Conservation (phyloP, 805 yeast species). For the Torulaspora gathmanii region DNA sequence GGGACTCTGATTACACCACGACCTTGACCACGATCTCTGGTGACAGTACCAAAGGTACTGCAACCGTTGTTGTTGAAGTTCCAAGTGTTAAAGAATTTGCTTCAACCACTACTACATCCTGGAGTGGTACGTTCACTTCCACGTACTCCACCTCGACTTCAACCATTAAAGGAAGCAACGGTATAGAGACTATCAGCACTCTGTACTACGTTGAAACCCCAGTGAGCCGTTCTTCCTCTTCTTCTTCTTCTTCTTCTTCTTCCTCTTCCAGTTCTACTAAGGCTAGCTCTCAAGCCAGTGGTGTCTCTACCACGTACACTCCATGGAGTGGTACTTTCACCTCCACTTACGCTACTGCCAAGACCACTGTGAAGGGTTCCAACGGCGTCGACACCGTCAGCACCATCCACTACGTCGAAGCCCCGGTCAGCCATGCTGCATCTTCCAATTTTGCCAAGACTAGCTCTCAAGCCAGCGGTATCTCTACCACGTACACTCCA, state of each 20-base stretch:
- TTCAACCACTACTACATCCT: constrained; percentile 12
- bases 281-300: constrained; percentile 4
- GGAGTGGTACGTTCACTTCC: constrained; percentile 16
- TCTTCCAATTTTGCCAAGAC: not conserved
- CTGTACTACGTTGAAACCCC: constrained; percentile 12
- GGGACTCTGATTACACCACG: constrained; percentile 6
- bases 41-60: constrained; percentile 9
- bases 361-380: constrained; percentile 8
- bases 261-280: constrained; percentile 14
- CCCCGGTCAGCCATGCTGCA: constrained; percentile 4
- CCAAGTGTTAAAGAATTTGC: constrained; percentile 10
- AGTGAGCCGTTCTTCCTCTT: not conserved
- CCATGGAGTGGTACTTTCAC: constrained; percentile 19
- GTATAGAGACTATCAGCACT: constrained; percentile 10
- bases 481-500: constrained; percentile 16
- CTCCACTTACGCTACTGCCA: constrained; percentile 13
- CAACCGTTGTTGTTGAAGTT: constrained; percentile 13
- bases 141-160: constrained; percentile 15
- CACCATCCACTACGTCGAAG: constrained; percentile 11
- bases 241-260: constrained; percentile 11
- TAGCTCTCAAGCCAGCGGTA: constrained; percentile 3
- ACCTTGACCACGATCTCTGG: constrained; percentile 10
- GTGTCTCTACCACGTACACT: constrained; percentile 9
- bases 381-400: constrained; percentile 12
- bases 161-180: constrained; percentile 9